These are phyloP conservation scores for Starmerella vaccinii DNA, from an alignment of 805 yeast species.

Conservation along the genomic window DNA sequence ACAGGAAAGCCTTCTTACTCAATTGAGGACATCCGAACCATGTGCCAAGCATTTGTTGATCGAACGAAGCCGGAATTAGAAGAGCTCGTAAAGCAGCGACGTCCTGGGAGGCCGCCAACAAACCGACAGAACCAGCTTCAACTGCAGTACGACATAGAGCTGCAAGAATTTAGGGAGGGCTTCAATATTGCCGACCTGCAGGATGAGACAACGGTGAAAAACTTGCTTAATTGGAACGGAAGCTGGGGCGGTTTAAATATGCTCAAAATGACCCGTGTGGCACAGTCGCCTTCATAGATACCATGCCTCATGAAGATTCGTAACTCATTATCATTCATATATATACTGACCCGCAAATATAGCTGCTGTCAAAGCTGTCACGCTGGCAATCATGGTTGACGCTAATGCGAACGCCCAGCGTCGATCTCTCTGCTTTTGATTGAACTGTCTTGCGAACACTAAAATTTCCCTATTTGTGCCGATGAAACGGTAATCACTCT, in stretches of 20 bases:
- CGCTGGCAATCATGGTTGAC: conserved; percentile 4
- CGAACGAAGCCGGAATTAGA: conserved; percentile 70
- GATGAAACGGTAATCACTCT: conserved; percentile 43
- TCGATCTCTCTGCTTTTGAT: conserved; percentile 7
- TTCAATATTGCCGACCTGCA: conserved; percentile 60
- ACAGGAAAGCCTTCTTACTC: conserved; percentile 35
- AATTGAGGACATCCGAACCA: conserved; percentile 47
- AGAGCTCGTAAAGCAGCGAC: conserved; percentile 49
- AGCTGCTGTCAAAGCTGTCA: conserved; percentile 11
- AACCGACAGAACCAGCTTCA: conserved; percentile 60
- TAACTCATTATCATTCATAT: background rate
- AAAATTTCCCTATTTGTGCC: conserved; percentile 36
- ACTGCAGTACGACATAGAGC: conserved; percentile 50
- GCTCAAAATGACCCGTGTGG: conserved; percentile 12
- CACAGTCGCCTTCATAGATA: conserved; percentile 9
- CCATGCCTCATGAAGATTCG: too few relatives aligned
- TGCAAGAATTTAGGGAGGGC: conserved; percentile 57
- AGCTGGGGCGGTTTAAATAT: conserved; percentile 52
- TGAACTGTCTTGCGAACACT: conserved; percentile 29
- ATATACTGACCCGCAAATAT: conserved; percentile 17
- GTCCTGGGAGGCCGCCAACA: conserved; percentile 81
- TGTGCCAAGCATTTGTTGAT: conserved; percentile 48
- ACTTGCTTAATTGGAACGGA: conserved; percentile 69
- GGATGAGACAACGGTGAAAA: conserved; percentile 46
- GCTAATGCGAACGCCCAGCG: conserved; percentile 11